Evolutionary conservation across 2,329 filamentous ascomycete genomes (phyloP).

Genomic region (Neofusicoccum sp.): DNA sequence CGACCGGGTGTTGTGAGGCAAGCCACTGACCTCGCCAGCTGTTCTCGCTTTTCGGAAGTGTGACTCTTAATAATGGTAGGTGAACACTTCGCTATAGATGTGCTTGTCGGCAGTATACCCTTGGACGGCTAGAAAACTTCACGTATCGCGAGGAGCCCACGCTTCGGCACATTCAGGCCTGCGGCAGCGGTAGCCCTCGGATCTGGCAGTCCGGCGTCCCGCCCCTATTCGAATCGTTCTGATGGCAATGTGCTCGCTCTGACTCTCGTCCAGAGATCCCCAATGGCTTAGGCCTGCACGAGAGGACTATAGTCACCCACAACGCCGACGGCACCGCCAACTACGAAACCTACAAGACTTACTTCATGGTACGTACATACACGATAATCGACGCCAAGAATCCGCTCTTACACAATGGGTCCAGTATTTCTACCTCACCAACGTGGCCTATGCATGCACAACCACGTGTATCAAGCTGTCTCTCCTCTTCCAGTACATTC

Average conservation of each 20-base stretch:
- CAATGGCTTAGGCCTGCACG: conserved; percentile 34
- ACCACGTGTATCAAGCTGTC: conserved; percentile 38
- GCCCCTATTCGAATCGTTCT: not conserved
- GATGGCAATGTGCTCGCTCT: not conserved
- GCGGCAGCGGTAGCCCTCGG: no score
- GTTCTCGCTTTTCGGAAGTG: conserved; percentile 28
- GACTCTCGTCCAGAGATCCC: conserved; percentile 28
- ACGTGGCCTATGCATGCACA: conserved; percentile 30
- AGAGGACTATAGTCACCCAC: conserved; percentile 23
- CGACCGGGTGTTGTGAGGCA: not conserved
- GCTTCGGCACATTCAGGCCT: not conserved
- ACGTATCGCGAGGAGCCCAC: not conserved
- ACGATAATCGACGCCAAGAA: no score
- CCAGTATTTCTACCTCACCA: conserved; percentile 33
- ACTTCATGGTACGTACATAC: conserved; percentile 30
- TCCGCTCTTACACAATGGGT: not conserved
- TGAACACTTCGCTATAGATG: not conserved
- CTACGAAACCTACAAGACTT: conserved; percentile 21
- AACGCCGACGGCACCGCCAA: conserved; percentile 20
- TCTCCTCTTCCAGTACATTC: conserved; percentile 37
- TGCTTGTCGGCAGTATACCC: not conserved
- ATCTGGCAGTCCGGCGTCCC: no score
- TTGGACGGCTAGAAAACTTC: not conserved
- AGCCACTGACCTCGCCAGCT: conserved; percentile 20
- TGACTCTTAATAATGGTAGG: conserved; percentile 34